Evolutionary conservation across 2,329 filamentous ascomycete species (phyloP).

Genomic region (Exophiala bonariae): DNA sequence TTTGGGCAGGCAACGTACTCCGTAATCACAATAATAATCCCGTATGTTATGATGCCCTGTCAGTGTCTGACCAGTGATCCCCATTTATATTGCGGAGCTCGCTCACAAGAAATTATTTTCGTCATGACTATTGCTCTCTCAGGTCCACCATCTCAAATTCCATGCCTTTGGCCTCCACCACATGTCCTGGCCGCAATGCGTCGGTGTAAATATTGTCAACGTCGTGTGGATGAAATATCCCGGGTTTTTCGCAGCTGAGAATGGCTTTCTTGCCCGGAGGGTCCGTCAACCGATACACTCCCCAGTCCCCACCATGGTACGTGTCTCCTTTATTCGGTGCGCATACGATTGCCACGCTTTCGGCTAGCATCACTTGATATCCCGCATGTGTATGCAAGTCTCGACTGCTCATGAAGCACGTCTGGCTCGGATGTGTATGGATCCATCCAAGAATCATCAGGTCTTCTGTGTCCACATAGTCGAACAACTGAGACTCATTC

Average conservation of each 20-base stretch:
- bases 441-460: constrained; percentile 93
- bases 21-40: no score
- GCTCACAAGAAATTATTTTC: neutral
- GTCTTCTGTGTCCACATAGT: constrained; percentile 77
- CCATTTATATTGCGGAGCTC: constrained; percentile 1
- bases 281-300: constrained; percentile 89
- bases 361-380: constrained; percentile 94
- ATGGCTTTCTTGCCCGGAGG: constrained; percentile 88
- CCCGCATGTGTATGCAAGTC: constrained; percentile 92
- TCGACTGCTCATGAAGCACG: constrained; percentile 94
- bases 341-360: constrained; percentile 96
- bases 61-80: constrained; percentile 7
- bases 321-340: constrained; percentile 66
- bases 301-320: constrained; percentile 62
- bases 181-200: constrained; percentile 69
- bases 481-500: constrained; percentile 80
- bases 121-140: constrained; percentile 31
- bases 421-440: constrained; percentile 94
- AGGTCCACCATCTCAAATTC: constrained; percentile 70
- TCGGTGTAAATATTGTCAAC: constrained; percentile 75
- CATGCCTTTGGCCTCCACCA: constrained; percentile 66
- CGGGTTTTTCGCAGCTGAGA: constrained; percentile 71
- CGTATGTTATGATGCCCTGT: no score
- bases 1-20: no score
- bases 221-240: constrained; percentile 79